These are phyloP conservation scores for Pyrus communis DNA, from an alignment of 306 rosid species.

Conservation along the genomic window DNA sequence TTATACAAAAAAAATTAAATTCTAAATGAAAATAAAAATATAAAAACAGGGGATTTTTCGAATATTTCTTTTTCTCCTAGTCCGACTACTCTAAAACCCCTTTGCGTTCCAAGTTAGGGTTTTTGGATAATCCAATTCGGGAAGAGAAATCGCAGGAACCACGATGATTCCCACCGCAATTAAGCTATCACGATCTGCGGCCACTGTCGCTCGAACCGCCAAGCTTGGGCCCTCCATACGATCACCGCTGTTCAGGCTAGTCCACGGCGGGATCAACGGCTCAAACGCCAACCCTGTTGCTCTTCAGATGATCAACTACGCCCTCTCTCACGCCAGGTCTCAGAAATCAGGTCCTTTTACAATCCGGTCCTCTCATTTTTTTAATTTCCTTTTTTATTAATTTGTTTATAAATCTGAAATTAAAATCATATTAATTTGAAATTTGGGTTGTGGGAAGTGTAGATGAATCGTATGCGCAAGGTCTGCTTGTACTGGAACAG, in stretches of 20 bases:
- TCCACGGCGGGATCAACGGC: conserved; percentile 36
- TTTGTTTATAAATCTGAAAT: background rate
- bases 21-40: background rate
- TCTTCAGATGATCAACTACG: conserved; percentile 66
- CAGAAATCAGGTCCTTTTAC: conserved; percentile 55
- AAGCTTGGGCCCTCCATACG: conserved; percentile 12
- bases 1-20: background rate
- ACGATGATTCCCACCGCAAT: conserved; percentile 46
- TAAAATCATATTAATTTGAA: background rate
- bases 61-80: background rate
- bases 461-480: conserved; percentile 74
- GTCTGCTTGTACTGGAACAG: conserved; percentile 59
- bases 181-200: conserved; percentile 30
- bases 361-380: background rate
- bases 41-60: background rate
- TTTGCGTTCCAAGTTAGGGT: background rate
- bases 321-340: conserved; percentile 64
- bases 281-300: conserved; percentile 48
- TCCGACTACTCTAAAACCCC: background rate
- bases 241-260: conserved; percentile 30
- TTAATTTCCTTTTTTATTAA: background rate
- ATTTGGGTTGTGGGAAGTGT: background rate
- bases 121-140: background rate
- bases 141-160: background rate
- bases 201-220: conserved; percentile 19